Percentiles rank a stretch among this genome's conserved stretches.
These are phyloP conservation scores for Sphagnum fallax DNA, from an alignment of 228 moss, liverwort and hornwort genomes.

Conservation along the genomic window DNA sequence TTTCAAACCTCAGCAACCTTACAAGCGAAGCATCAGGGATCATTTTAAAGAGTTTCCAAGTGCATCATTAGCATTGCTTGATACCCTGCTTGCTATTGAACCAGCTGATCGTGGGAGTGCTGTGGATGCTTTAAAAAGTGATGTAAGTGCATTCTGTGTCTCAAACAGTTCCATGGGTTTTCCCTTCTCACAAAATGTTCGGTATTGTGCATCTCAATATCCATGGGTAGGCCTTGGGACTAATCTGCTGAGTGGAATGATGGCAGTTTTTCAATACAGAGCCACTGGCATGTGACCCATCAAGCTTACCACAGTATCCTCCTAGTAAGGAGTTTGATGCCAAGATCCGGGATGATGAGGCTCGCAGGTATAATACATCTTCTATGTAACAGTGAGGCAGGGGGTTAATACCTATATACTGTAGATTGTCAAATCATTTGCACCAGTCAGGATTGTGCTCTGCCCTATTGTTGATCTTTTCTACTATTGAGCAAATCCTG, in stretches of 20 bases:
- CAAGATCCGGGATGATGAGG: constrained; percentile 95
- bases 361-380: constrained; percentile 32
- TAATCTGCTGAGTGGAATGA: no score
- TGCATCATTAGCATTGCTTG: constrained; percentile 56
- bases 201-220: no score
- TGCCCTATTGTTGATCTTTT: no score
- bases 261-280: constrained; percentile 56
- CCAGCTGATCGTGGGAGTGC: constrained; percentile 64
- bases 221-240: no score
- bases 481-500: no score
- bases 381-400: no score
- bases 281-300: constrained; percentile 78
- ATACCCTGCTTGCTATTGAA: constrained; percentile 62
- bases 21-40: constrained; percentile 58
- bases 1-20: constrained; percentile 67
- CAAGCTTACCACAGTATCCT: constrained; percentile 81
- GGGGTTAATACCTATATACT: no score
- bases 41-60: constrained; percentile 59
- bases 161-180: not conserved
- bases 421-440: no score
- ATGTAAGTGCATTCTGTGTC: constrained; percentile 18
- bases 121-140: constrained; percentile 47
- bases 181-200: no score
- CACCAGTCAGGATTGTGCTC: no score
- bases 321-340: constrained; percentile 79